Evolutionary conservation across 2,329 filamentous ascomycete genomes (phyloP), one percentile per base, ranked within the genome.

Genomic region (Tolypocladium inflatum): DNA sequence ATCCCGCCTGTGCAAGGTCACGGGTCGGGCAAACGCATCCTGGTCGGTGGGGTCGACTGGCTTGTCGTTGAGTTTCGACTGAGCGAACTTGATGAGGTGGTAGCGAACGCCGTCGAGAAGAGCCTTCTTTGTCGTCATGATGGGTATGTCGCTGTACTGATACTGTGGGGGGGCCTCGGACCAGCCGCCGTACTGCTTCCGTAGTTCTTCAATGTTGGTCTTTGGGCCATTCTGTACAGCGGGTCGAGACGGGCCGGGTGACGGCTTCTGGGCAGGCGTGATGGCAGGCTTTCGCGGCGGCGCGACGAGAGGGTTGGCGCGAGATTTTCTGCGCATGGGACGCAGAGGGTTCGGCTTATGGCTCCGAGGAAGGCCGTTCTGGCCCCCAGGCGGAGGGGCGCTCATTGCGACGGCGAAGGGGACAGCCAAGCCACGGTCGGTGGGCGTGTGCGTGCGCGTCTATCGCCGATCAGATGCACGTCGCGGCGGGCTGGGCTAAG

Each of bases 1-100:
- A 69, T 97, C 92, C 58, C 94, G 88, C 62, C 94, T 86, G 69
- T 97, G 92, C 42, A 99, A 77, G 42, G 90, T 87, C 38, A 97
- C 89, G 0, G 94, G 94, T 35, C 91, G 85, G 21, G 89, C 88
- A 69, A 97, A 99, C 55, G 95, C 86, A 7, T 86, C 78, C 63
- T 93, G 86, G 64, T 87, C 76, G 33, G 78, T 78, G 2, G 84
- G 82, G 67, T 97, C 87, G 60, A 90, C 69, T 38, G 85, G 81
- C 64, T 88, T 87, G 61, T 78, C 77, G 23, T 70, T 71, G 11
- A 73, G 66, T 65, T 85, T 85, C 55, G 81, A 77, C 61, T 88
- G 80, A 58, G 75, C 70, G 64, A 99, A 86, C 64, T 90, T 87
- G 79, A 96, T 92, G 62, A 96, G 83, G 69, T 99, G 94, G 67